Percentiles rank a stretch among this genome's conserved stretches.
phyloP scores from a whole-genome alignment of 345 rosid species.

The Brassica rapa region DNA sequence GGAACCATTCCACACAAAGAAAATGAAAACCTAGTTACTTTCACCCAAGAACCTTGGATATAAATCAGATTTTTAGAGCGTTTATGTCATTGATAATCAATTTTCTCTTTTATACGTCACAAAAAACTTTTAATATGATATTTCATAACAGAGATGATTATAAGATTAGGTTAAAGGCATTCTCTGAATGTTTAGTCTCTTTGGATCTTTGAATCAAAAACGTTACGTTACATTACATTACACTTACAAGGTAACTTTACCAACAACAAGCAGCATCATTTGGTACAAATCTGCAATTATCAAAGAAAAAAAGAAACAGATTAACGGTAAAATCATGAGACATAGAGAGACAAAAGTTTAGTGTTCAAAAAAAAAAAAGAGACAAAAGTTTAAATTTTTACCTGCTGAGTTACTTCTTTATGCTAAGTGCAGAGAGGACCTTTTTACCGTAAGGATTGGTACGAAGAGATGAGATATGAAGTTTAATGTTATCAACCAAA shows the following conservation, averaged over 20 bases:
- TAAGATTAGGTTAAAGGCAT: conserved; percentile 1
- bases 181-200: not conserved
- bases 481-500: conserved; percentile 67
- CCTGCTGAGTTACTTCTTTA: conserved; percentile 55
- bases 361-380: not conserved
- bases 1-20: conserved; percentile 12
- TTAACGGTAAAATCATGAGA: not conserved
- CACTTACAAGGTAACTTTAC: conserved; percentile 37
- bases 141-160: not conserved
- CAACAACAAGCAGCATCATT: conserved; percentile 30
- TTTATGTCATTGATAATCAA: not conserved
- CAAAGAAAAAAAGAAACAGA: conserved; percentile 4
- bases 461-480: conserved; percentile 59
- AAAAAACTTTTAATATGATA: not conserved
- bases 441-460: conserved; percentile 84
- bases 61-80: not conserved
- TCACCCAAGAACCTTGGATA: not conserved
- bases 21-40: no score
- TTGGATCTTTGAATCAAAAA: not conserved
- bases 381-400: conserved; percentile 7
- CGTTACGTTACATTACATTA: conserved; percentile 28
- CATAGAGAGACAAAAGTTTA: no score
- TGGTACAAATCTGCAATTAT: conserved; percentile 36
- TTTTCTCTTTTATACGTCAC: not conserved
- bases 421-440: conserved; percentile 61